Percentiles rank a stretch among this genome's conserved stretches.
Evolutionary conservation across 2,329 filamentous ascomycete species (phyloP).

Genomic region (Teratosphaeria zuluensis): DNA sequence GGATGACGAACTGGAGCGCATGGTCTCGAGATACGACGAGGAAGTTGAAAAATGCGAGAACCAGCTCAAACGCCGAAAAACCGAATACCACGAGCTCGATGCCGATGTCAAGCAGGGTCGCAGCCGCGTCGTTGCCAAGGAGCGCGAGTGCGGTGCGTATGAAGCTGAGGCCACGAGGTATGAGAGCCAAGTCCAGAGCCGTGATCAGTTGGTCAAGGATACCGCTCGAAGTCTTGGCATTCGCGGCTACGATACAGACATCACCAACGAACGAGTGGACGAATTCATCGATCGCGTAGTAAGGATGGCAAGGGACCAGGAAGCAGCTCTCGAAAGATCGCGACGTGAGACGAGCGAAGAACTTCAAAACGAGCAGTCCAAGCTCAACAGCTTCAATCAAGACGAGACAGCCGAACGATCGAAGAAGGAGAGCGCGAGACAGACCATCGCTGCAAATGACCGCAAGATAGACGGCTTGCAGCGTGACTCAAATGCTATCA

Average conservation of each 20-base stretch:
- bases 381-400: slow-evolving; percentile 64
- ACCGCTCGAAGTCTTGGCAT: slow-evolving; percentile 69
- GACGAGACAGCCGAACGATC: slow-evolving; percentile 63
- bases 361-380: slow-evolving; percentile 59
- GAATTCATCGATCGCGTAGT: slow-evolving; percentile 71
- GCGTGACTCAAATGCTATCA: slow-evolving; percentile 58
- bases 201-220: slow-evolving; percentile 66
- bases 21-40: slow-evolving; percentile 68
- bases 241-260: slow-evolving; percentile 70
- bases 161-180: slow-evolving; percentile 82
- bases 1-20: slow-evolving; percentile 63
- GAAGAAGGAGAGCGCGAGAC: slow-evolving; percentile 62
- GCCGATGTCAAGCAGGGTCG: slow-evolving; percentile 40
- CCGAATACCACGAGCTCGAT: slow-evolving; percentile 56
- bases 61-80: slow-evolving; percentile 48
- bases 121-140: slow-evolving; percentile 33
- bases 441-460: slow-evolving; percentile 65
- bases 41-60: slow-evolving; percentile 57
- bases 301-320: slow-evolving; percentile 68
- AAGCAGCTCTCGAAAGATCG: slow-evolving; percentile 62
- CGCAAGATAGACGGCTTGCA: slow-evolving; percentile 59
- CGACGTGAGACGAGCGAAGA: slow-evolving; percentile 67
- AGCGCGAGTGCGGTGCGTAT: slow-evolving; percentile 61
- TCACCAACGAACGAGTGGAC: slow-evolving; percentile 63
- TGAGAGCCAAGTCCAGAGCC: slow-evolving; percentile 64